Evolutionary conservation across 2,329 filamentous ascomycete species (phyloP).

Genomic region (Epichloe glyceriae): DNA sequence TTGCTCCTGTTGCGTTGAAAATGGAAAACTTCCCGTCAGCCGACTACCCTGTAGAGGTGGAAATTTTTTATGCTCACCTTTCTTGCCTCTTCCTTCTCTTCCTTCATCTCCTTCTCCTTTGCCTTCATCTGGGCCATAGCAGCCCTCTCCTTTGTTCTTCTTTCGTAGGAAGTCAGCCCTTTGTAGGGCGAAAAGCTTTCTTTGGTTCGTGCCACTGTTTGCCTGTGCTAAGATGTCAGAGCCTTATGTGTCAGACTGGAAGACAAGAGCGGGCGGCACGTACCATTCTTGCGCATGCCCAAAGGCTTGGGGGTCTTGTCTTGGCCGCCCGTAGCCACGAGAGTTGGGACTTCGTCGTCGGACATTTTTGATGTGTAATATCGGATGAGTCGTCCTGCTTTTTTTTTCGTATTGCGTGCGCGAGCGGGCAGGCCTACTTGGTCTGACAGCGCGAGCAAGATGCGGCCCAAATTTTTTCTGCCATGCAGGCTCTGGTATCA

Average conservation of each 20-base stretch:
- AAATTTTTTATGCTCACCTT: conserved; percentile 42
- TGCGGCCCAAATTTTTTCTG: conserved; percentile 3
- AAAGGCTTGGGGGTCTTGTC: conserved; percentile 26
- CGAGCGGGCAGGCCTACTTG: background rate
- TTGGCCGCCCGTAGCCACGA: conserved; percentile 9
- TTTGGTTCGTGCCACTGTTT: conserved; percentile 88
- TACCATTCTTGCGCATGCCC: conserved; percentile 80
- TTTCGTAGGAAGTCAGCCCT: conserved; percentile 66
- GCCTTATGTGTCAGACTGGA: background rate
- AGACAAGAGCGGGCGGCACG: conserved; percentile 9
- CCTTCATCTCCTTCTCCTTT: conserved; percentile 90
- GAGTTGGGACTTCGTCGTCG: background rate
- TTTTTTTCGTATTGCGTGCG: background rate
- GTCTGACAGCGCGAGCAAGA: background rate
- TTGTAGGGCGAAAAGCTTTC: conserved; percentile 70
- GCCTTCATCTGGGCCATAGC: conserved; percentile 69
- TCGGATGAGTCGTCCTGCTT: background rate
- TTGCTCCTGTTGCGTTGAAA: conserved; percentile 42
- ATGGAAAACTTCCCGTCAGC: conserved; percentile 1
- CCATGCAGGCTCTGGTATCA: background rate
- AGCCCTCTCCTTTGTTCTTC: conserved; percentile 58
- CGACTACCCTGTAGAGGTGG: background rate
- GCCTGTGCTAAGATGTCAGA: conserved; percentile 38
- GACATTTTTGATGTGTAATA: conserved; percentile 1
- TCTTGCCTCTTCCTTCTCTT: conserved; percentile 83